Evolutionary conservation across 257 asterid genomes (phyloP), one percentile per base, ranked within the genome.

Genomic region (Ballota nigra): DNA sequence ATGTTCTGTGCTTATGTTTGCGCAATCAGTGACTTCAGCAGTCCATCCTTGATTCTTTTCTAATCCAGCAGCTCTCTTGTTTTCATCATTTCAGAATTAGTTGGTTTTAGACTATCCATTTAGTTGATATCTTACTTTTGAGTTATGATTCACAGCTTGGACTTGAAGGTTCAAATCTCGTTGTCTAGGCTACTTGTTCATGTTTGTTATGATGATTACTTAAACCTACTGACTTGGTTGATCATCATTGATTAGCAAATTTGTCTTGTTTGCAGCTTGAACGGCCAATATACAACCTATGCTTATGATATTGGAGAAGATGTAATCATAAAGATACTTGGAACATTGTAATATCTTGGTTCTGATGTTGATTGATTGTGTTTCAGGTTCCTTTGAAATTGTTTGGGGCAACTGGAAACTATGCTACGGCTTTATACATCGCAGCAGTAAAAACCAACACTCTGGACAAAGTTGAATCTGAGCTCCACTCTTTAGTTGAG

Each of bases 371-470:
- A 20, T 53, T 60, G 31, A 49, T 66, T 58, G 66, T 62, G 64
- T 71, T 75, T 70, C 79, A 89, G 99, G 93, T 94, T 72, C 99
- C 97, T 2, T 8, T 95, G 77, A 82, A 83, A 4, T 70, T 91
- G 95, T 95, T 76, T 76, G 99, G 98, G 15, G 87, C 81, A 43
- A 85, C 93, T 80, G 98, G 96, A 75, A 92, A 95, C 86, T 95
- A 95, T 82, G 97, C 98, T 56, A 82, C 98, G 0, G 97, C 98
- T 34, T 77, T 95, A 78, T 94, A 94, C 83, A 82, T 91, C 22
- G 81, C 94, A 66, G 88, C 97, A 10, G 98, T 89, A 71, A 95
- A 88, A 81, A 89, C 86, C 45, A 92, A 88, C 64, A 45, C 69
- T 40, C 80, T 95, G 83, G 98, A 95, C 57, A 88, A 86, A 85